Evolutionary conservation across 352 stramenopile species (phyloP), one percentile per base, ranked within the genome.

Genomic region (Phytophthora europaea): DNA sequence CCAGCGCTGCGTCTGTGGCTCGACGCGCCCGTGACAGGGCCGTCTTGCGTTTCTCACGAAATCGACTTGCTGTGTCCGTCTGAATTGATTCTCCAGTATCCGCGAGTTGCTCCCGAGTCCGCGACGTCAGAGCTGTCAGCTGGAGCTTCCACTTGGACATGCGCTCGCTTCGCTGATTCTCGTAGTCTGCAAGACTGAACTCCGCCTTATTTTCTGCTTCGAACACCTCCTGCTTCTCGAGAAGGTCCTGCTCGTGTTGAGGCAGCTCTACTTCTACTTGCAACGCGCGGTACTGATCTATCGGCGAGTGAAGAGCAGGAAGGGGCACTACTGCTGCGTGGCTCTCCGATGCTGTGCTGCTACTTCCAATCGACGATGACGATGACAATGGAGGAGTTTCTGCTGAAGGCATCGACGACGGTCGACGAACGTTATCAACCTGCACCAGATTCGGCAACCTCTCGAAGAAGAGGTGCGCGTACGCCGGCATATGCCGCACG

Each of bases 391-490:
- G 61, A 5, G 58, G 26, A 3, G 23, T 33, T 23, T 60, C 55
- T 34, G 22, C 18, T 43, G 70, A 67, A 20, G 34, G 53, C 22
- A 50, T 31, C 9, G 72, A 65, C 0, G 65, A 68, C 7, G 65
- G 64, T 16, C 83, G 83, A 50, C 82, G 82, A 38, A 83, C 83
- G 13, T 87, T 75, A 28, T 92, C 83, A 45, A 93, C 73, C 36
- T 92, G 80, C 15, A 86, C 72, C 4, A 93, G 72, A 33, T 85
- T 87, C 16, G 86, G 84, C n/a, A 93, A 65, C 34, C 71, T 67
- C 51, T 91, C 82, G 40, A 93, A 93, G 63, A 92, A 82, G 7
- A 87, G 65, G 33, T 83, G 71, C 28, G 82, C 84, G 57, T 92
- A 92, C 13, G 76, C 71, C 8, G 84, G 86, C 69, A 84, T 90